A percentile compares a stretch with the other conserved stretches of the same genome.
These are phyloP conservation scores for Coemansia sp. DNA, from an alignment of 192 early-diverging fungal genomes.

Conservation along the genomic window DNA sequence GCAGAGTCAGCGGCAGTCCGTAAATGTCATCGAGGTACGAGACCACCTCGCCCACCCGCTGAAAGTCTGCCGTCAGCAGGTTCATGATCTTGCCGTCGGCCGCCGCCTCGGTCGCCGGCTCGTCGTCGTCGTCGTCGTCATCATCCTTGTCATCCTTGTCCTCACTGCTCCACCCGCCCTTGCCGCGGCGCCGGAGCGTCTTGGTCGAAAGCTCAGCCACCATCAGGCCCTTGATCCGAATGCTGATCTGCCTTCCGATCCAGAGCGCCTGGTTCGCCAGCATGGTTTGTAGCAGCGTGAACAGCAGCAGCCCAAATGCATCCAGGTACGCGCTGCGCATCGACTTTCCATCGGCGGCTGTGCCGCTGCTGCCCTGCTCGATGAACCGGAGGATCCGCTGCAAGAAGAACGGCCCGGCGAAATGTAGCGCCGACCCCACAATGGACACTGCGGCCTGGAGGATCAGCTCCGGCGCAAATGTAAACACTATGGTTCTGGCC, in stretches of 20 bases:
- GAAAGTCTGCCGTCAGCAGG: slow-evolving; percentile 64
- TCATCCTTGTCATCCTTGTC: slow-evolving; percentile 17
- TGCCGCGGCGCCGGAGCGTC: slow-evolving; percentile 57
- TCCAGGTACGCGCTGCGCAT: slow-evolving; percentile 50
- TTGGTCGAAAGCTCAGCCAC: slow-evolving; percentile 64
- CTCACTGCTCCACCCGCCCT: slow-evolving; percentile 47
- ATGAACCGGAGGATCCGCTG: slow-evolving; percentile 55
- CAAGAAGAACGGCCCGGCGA: slow-evolving; percentile 55
- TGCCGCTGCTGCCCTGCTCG: slow-evolving; percentile 23
- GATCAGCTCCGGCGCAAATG: slow-evolving; percentile 43
- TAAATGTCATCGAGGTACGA: slow-evolving; percentile 58
- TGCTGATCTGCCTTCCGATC: slow-evolving; percentile 58
- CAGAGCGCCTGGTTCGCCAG: slow-evolving; percentile 53
- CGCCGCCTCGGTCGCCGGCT: slow-evolving; percentile 22
- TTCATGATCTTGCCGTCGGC: slow-evolving; percentile 69
- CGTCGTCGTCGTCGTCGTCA: slow-evolving; percentile 10
- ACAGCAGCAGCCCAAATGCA: slow-evolving; percentile 55
- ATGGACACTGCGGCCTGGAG: slow-evolving; percentile 35
- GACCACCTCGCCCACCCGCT: slow-evolving; percentile 53
- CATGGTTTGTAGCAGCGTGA: slow-evolving; percentile 34
- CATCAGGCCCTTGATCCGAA: slow-evolving; percentile 56
- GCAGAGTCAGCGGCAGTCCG: slow-evolving; percentile 54
- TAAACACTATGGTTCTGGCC: slow-evolving; percentile 19
- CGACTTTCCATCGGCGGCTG: background rate
- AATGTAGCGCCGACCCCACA: slow-evolving; percentile 21